Percentiles rank a stretch among this genome's conserved stretches.
Conservation (phyloP, 192 early-diverging fungal species). For the Coemansia sp. region DNA sequence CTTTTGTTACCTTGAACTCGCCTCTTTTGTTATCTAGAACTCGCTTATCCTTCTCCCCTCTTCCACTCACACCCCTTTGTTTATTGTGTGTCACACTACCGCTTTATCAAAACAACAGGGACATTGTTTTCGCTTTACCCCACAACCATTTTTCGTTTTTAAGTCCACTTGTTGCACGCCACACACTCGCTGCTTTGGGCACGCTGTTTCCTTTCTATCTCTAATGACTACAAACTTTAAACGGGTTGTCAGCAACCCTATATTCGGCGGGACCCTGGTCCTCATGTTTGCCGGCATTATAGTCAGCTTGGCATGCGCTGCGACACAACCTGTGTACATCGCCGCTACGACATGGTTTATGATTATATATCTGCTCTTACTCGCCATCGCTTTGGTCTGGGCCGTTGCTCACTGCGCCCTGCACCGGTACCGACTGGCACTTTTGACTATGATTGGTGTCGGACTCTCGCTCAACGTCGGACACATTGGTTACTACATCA, state of each 20-base stretch:
- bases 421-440: constrained; percentile 50
- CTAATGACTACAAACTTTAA: constrained; percentile 17
- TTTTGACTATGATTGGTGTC: constrained; percentile 44
- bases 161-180: not conserved
- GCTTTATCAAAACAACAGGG: constrained; percentile 1
- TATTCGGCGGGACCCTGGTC: constrained; percentile 44
- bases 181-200: not conserved
- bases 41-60: constrained; percentile 2
- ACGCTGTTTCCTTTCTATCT: not conserved
- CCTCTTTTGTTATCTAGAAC: not conserved
- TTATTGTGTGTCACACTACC: not conserved
- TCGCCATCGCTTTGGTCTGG: constrained; percentile 24
- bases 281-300: constrained; percentile 46
- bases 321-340: constrained; percentile 36
- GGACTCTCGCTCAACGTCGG: constrained; percentile 41
- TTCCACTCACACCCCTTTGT: not conserved
- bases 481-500: constrained; percentile 53
- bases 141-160: not conserved
- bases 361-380: constrained; percentile 31
- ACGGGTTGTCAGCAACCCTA: constrained; percentile 44
- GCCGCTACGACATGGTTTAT: constrained; percentile 51
- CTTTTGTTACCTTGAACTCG: constrained; percentile 6
- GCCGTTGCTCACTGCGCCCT: constrained; percentile 36
- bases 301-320: constrained; percentile 36
- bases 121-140: not conserved